Conservation (phyloP, 2,329 filamentous ascomycete genomes). For the Chalaropsis ovoidea region DNA sequence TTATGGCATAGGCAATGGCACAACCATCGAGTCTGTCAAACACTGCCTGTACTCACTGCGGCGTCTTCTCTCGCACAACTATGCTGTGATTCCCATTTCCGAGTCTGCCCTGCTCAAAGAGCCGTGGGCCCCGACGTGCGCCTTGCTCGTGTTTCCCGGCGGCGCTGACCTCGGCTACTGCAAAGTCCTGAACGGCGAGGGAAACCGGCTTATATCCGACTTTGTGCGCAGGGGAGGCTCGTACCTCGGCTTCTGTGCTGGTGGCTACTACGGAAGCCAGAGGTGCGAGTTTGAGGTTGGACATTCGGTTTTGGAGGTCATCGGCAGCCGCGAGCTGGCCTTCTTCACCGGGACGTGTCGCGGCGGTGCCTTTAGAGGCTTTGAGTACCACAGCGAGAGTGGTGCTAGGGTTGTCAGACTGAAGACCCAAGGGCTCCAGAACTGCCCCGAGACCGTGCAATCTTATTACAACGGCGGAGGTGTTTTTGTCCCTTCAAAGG, state of each 20-base stretch:
- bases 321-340: constrained; percentile 71
- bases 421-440: constrained; percentile 47
- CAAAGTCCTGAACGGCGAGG: constrained; percentile 72
- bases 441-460: constrained; percentile 52
- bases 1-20: constrained; percentile 57
- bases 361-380: constrained; percentile 78
- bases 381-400: constrained; percentile 78
- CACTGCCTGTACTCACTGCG: constrained; percentile 83
- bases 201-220: constrained; percentile 72
- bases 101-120: constrained; percentile 75
- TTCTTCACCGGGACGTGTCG: constrained; percentile 84
- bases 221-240: constrained; percentile 77
- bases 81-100: constrained; percentile 80
- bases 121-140: constrained; percentile 80
- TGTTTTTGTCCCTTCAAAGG: constrained; percentile 70
- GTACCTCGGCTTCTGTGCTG: constrained; percentile 88
- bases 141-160: constrained; percentile 81
- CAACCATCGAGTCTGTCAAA: constrained; percentile 76
- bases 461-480: constrained; percentile 94
- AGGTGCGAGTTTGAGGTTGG: constrained; percentile 89
- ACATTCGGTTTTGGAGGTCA: constrained; percentile 61
- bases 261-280: constrained; percentile 77
- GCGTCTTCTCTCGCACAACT: constrained; percentile 75
- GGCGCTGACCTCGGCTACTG: constrained; percentile 93
- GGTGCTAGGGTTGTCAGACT: constrained; percentile 67